Conservation (phyloP, 2,329 filamentous ascomycete genomes). For the Corynespora cassiicola region DNA sequence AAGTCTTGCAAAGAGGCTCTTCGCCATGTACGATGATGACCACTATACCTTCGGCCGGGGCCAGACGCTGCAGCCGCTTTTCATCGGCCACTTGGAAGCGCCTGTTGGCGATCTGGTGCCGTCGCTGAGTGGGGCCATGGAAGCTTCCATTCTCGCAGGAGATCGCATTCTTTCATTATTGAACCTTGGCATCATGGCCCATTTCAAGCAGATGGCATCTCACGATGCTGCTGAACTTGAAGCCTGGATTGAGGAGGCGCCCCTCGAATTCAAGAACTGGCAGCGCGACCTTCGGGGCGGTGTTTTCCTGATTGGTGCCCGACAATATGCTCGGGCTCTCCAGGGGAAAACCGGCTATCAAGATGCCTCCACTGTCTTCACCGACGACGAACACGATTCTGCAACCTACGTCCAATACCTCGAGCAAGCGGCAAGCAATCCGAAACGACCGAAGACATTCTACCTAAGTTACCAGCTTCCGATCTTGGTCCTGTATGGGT, state of each 20-base stretch:
- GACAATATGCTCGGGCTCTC: constrained; percentile 72
- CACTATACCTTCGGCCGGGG: constrained; percentile 70
- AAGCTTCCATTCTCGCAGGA: constrained; percentile 70
- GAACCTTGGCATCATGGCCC: constrained; percentile 71
- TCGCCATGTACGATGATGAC: constrained; percentile 64
- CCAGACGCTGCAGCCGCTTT: constrained; percentile 72
- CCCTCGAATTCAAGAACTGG: constrained; percentile 77
- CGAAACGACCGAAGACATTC: constrained; percentile 68
- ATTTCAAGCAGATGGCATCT: constrained; percentile 72
- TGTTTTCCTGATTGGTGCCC: constrained; percentile 68
- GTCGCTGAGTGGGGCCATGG: constrained; percentile 69
- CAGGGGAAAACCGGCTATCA: constrained; percentile 73
- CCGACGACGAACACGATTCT: constrained; percentile 71
- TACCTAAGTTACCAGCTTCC: constrained; percentile 66
- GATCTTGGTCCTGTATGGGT: constrained; percentile 51
- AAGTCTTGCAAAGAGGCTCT: constrained; percentile 66
- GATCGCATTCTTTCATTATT: constrained; percentile 76
- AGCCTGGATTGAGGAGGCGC: constrained; percentile 73
- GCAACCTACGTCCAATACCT: constrained; percentile 60
- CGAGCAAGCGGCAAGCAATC: constrained; percentile 60
- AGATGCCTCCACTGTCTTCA: constrained; percentile 65
- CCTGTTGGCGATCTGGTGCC: constrained; percentile 65
- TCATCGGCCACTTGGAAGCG: constrained; percentile 72
- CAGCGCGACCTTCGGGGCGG: constrained; percentile 74
- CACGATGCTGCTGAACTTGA: constrained; percentile 75